Evolutionary conservation across 495 filamentous ascomycete species (phyloP), one percentile per base, ranked within the genome.

Genomic region (Penicillium verhagenii): DNA sequence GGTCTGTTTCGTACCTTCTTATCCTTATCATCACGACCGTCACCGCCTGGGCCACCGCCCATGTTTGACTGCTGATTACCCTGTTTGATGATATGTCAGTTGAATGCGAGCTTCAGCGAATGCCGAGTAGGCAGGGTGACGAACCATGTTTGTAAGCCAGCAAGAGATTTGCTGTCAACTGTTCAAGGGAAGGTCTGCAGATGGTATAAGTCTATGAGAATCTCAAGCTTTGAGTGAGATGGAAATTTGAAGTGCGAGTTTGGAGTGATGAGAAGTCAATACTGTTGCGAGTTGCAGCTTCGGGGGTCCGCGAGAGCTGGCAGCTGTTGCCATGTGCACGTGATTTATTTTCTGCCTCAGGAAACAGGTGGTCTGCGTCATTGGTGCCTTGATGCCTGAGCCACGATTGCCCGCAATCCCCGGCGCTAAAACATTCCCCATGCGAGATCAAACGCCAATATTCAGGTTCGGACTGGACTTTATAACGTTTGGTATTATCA

Each of bases 41-140:
- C 88, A 49, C 84, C 85, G 52, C 88, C 88, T 53, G 75, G 79
- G 44, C 78, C 81, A 40, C 79, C 86, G 56, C 89, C 88, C 71
- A 94, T 86, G 56, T 87, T 90, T 69, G 93, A 96, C 69, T 94
- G 90, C 71, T 89, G 88, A 71, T 93, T 89, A 72, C 76, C 76
- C 76, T 79, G 23, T 69, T 60, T 24, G 18, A 61, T 55, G 6
- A 53, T 11, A 31, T 53, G 62, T 72, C 60, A 72, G 66, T 53
- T n/a, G n/a, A 45, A 53, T 47, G 31, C 23, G 26, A 56, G 24
- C 25, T 38, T n/a, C n/a, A n/a, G n/a, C n/a, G 50, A 52, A 52
- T 26, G 57, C 42, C 23, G 37, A 38, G 13, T 52, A 54, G 35
- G 44, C 18, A 53, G 54, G 47, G 57, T 42, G 19, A 66, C 73